Conservation (phyloP, 139 green algal species). For the Chlamydomonas sp. region DNA sequence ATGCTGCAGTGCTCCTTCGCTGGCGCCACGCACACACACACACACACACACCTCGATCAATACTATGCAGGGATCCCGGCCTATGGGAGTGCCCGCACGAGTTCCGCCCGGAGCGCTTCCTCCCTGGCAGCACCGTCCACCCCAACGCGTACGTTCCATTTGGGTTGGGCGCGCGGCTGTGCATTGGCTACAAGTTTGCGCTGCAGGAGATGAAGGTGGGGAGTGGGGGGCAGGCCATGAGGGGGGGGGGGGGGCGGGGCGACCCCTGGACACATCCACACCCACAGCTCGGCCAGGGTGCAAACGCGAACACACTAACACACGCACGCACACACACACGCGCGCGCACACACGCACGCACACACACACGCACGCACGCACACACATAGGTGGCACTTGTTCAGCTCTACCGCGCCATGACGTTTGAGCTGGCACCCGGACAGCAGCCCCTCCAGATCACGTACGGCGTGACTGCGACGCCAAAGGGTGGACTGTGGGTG, state of each 20-base stretch:
- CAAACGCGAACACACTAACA: too few relatives aligned
- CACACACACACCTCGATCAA: too few relatives aligned
- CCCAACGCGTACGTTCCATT: constrained; percentile 21
- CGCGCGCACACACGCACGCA: not conserved
- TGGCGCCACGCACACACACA: too few relatives aligned
- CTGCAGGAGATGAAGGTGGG: constrained; percentile 27
- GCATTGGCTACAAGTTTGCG: constrained; percentile 40
- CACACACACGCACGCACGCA: too few relatives aligned
- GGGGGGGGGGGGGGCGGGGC: too few relatives aligned
- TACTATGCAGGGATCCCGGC: constrained; percentile 9
- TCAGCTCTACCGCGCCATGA: constrained; percentile 33
- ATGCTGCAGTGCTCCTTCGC: too few relatives aligned
- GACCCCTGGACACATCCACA: too few relatives aligned
- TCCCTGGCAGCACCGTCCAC: not conserved
- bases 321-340: too few relatives aligned
- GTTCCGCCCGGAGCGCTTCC: constrained; percentile 25
- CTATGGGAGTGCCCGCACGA: constrained; percentile 18
- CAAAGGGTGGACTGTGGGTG: constrained; percentile 35
- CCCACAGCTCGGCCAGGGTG: too few relatives aligned
- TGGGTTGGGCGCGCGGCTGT: constrained; percentile 35
- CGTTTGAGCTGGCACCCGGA: constrained; percentile 33
- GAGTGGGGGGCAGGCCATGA: too few relatives aligned
- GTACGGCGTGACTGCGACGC: constrained; percentile 32
- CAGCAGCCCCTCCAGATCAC: constrained; percentile 36
- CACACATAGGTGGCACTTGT: constrained; percentile 42